Conservation (phyloP, 2,329 filamentous ascomycete species). For the Tricladium varicosporioides region DNA sequence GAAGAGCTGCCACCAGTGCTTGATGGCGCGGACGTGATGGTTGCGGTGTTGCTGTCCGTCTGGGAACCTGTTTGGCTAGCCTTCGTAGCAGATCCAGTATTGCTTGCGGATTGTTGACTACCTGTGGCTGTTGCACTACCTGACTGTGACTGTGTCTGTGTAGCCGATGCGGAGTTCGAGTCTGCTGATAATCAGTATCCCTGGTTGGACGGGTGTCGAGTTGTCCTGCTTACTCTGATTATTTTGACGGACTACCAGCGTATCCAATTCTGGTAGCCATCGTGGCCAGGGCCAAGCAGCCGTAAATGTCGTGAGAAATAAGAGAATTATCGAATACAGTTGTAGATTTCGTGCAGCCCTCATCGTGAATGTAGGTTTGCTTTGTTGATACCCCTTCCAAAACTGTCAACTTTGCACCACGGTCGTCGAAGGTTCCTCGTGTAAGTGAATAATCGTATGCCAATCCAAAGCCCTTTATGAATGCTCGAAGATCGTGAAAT, state of each 20-base stretch:
- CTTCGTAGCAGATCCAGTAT: too few species aligned
- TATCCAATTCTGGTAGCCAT: constrained; percentile 53
- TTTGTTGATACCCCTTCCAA: constrained; percentile 25
- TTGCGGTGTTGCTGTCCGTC: too few species aligned
- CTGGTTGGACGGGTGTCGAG: neutral
- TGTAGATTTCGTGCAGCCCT: constrained; percentile 46
- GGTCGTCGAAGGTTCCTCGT: neutral
- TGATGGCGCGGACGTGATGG: too few species aligned
- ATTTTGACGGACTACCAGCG: constrained; percentile 50
- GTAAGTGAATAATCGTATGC: constrained; percentile 2
- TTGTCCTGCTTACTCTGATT: constrained; percentile 26
- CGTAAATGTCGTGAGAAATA: constrained; percentile 44
- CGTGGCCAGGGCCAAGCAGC: constrained; percentile 53
- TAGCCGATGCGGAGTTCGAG: constrained; percentile 6
- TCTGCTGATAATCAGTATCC: constrained; percentile 7
- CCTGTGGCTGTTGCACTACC: neutral
- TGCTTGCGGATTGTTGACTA: neutral
- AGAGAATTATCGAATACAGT: constrained; percentile 48
- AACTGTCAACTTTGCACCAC: constrained; percentile 1
- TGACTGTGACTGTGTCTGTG: constrained; percentile 1
- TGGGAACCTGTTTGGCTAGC: too few species aligned
- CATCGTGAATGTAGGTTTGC: constrained; percentile 40
- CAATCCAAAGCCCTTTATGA: neutral
- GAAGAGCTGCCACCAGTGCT: too few species aligned
- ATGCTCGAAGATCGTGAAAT: neutral